Percentiles rank a stretch among this genome's conserved stretches.
Conservation (phyloP, 495 filamentous ascomycete species). For the Neurospora sp. region DNA sequence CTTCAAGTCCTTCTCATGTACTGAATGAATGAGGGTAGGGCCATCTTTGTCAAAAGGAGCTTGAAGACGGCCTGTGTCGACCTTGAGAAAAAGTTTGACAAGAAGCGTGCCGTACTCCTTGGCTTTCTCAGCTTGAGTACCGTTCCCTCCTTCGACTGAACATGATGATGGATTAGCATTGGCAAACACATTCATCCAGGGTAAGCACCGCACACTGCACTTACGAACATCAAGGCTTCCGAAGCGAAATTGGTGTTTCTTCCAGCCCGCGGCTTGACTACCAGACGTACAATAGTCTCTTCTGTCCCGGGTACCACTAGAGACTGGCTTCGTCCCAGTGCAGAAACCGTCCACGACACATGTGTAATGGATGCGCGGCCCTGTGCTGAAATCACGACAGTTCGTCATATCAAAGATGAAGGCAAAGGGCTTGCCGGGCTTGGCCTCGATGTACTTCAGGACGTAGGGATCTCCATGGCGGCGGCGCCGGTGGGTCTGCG, state of each 20-base stretch:
- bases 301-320: neutral
- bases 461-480: neutral
- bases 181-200: neutral
- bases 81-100: neutral
- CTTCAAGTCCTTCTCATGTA: conserved; percentile 9
- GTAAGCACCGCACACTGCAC: neutral
- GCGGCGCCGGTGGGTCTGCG: neutral
- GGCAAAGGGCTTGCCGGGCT: conserved; percentile 2
- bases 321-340: too few species aligned
- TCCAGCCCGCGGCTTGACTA: neutral
- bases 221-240: neutral
- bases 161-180: neutral
- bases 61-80: neutral
- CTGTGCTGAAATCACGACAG: neutral
- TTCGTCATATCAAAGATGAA: neutral
- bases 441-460: conserved; percentile 14
- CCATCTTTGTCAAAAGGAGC: neutral
- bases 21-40: neutral
- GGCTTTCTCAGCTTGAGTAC: neutral
- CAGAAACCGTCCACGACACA: neutral
- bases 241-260: neutral
- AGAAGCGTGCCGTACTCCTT: neutral
- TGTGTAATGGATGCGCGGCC: neutral
- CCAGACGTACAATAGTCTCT: neutral
- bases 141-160: neutral